Conservation (phyloP, 768 basidiomycete genomes). For the Hypholoma fasciculare region DNA sequence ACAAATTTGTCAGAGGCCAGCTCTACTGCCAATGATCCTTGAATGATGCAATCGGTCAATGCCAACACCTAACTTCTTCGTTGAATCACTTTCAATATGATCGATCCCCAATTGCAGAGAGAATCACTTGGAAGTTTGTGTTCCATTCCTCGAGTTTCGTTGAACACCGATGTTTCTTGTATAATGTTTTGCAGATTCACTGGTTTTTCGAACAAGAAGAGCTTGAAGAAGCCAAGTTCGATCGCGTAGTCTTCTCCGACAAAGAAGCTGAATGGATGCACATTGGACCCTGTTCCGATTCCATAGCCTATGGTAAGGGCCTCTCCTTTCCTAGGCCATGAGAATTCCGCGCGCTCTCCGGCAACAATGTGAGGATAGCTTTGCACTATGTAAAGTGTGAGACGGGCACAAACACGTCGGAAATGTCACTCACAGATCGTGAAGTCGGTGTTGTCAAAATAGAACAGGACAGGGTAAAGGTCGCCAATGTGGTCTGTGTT, state of each 20-base stretch:
- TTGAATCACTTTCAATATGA: not conserved
- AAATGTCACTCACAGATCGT: slow-evolving; percentile 19
- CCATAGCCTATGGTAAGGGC: slow-evolving; percentile 11
- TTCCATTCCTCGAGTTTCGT: not conserved
- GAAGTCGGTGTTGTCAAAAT: slow-evolving; percentile 28
- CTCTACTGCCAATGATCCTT: no score
- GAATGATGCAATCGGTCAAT: no score
- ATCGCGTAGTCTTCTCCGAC: not conserved
- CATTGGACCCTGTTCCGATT: not conserved
- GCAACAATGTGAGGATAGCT: not conserved
- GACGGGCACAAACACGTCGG: not conserved
- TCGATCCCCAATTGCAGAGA: no score
- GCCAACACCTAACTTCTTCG: no score
- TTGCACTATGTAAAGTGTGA: not conserved
- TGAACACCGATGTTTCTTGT: not conserved
- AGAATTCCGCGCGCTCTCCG: not conserved
- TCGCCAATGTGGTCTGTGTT: not conserved
- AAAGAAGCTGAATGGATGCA: not conserved
- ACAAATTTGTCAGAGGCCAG: no score
- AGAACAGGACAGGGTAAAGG: slow-evolving; percentile 19
- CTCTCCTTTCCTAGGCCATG: not conserved
- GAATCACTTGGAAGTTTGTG: no score
- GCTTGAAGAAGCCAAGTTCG: slow-evolving; percentile 7
- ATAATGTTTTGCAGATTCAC: not conserved
- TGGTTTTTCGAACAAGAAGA: not conserved